Evolutionary conservation across 345 rosid species (phyloP).

Genomic region (Euphorbia tirucalli): DNA sequence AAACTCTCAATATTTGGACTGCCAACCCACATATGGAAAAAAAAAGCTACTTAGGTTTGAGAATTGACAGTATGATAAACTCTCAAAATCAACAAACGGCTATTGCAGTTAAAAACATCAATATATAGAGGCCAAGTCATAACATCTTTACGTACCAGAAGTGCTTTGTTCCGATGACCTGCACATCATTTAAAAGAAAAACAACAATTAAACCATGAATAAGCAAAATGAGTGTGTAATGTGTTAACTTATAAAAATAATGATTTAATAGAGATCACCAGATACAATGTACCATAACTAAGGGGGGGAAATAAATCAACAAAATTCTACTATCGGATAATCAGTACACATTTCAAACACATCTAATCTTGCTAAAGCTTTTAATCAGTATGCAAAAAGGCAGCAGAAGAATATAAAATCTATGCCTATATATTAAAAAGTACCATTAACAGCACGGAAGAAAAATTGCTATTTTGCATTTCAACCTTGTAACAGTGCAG

Average conservation of each 20-base stretch:
- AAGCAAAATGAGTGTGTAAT: constrained; percentile 13
- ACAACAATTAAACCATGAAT: constrained; percentile 23
- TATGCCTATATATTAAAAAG: not conserved
- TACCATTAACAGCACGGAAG: not conserved
- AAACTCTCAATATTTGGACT: not conserved
- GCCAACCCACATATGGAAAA: no score
- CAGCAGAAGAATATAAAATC: not conserved
- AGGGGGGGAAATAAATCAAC: not conserved
- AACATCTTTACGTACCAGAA: constrained; percentile 52
- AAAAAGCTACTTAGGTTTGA: constrained; percentile 1
- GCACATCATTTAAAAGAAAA: constrained; percentile 36
- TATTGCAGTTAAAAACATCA: not conserved
- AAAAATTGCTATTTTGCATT: no score
- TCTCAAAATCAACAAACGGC: not conserved
- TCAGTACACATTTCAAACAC: not conserved
- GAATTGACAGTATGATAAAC: not conserved
- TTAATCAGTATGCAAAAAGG: not conserved
- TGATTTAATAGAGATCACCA: not conserved
- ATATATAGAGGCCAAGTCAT: constrained; percentile 6
- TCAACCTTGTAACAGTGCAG: no score
- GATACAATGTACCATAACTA: constrained; percentile 3
- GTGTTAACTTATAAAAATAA: not conserved
- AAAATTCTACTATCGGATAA: not conserved
- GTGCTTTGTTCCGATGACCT: constrained; percentile 76
- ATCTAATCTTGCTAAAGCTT: not conserved